Conservation (phyloP, 225 moss, liverwort and hornwort species). For the Marchantia polymorpha region DNA sequence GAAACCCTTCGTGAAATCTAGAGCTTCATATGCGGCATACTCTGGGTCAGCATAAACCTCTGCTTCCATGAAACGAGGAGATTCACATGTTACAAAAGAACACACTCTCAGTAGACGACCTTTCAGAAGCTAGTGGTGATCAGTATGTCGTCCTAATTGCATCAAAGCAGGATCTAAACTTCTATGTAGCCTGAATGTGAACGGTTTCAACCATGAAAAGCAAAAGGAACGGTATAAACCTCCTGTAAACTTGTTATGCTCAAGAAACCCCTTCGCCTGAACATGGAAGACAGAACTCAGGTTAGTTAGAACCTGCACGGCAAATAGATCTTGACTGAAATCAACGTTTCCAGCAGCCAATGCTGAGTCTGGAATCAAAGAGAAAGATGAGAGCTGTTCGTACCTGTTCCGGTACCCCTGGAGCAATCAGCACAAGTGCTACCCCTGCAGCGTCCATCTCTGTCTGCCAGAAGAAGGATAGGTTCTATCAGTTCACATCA, state of each 20-base stretch:
- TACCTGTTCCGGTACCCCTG: constrained; percentile 51
- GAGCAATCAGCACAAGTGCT: constrained; percentile 44
- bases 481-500: neutral
- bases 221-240: constrained; percentile 13
- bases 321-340: neutral
- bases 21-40: constrained; percentile 38
- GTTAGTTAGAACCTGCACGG: neutral
- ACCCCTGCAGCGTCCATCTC: constrained; percentile 53
- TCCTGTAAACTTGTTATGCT: constrained; percentile 47
- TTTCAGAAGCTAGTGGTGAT: neutral
- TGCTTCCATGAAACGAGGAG: constrained; percentile 8
- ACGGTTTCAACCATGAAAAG: neutral
- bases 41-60: constrained; percentile 56
- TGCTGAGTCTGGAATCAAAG: neutral
- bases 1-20: constrained; percentile 38
- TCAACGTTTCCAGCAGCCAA: neutral
- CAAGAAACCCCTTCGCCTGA: constrained; percentile 43
- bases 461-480: constrained; percentile 31
- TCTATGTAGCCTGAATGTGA: neutral
- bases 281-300: neutral
- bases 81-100: neutral
- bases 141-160: neutral
- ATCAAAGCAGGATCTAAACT: neutral
- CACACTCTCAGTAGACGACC: neutral
- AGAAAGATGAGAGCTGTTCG: neutral